Percentiles rank a stretch among this genome's conserved stretches.
Evolutionary conservation across 805 yeast species (phyloP).

Genomic region (Candida tallmaniae): DNA sequence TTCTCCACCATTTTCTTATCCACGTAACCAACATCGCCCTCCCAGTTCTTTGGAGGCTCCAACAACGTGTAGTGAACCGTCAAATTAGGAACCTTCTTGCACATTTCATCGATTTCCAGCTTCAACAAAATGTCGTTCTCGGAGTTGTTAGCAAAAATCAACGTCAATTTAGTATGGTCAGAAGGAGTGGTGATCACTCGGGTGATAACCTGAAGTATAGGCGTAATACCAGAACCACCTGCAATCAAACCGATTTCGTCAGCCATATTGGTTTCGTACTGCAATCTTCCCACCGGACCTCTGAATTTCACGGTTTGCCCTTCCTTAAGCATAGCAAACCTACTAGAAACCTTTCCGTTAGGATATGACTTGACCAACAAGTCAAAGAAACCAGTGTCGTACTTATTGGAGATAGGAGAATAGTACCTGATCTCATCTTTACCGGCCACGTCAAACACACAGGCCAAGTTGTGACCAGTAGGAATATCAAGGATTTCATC

Average conservation of each 20-base stretch:
- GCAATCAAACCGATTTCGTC: conserved; percentile 66
- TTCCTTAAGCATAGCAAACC: conserved; percentile 57
- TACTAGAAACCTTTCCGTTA: conserved; percentile 64
- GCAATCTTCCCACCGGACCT: conserved; percentile 77
- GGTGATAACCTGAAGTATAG: conserved; percentile 76
- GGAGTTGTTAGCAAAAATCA: conserved; percentile 71
- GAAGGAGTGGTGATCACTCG: conserved; percentile 65
- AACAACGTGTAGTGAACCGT: conserved; percentile 56
- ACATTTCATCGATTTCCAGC: conserved; percentile 68
- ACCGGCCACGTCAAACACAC: conserved; percentile 45
- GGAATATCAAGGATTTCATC: conserved; percentile 63
- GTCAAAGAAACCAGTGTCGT: conserved; percentile 71
- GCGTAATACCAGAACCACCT: conserved; percentile 90
- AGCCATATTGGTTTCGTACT: conserved; percentile 54
- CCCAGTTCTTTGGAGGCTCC: conserved; percentile 45
- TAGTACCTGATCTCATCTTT: conserved; percentile 61
- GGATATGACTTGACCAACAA: conserved; percentile 71
- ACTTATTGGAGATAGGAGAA: conserved; percentile 69
- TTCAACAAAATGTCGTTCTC: conserved; percentile 71
- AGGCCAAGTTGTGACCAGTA: conserved; percentile 72
- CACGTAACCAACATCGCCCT: conserved; percentile 55
- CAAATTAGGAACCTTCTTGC: conserved; percentile 58
- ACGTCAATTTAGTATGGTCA: conserved; percentile 55
- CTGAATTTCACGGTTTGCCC: conserved; percentile 67
- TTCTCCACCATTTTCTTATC: conserved; percentile 52